These are phyloP conservation scores for Hippophae rhamnoides DNA, from an alignment of 306 rosid genomes.

Conservation along the genomic window DNA sequence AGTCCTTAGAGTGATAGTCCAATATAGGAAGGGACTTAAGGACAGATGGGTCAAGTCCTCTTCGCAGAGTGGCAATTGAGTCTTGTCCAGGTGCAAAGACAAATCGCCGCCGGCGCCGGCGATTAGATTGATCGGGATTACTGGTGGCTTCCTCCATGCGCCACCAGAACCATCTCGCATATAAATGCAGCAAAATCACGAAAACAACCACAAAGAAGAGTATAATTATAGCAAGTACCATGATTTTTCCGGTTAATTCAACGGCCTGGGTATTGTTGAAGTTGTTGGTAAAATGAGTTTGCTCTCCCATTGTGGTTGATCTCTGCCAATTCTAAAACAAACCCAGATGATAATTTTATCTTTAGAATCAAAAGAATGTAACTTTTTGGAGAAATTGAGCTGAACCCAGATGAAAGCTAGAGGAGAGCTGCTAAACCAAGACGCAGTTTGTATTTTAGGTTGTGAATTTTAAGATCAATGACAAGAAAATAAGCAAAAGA, in stretches of 20 bases:
- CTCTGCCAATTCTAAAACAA: neutral
- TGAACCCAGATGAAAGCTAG: too few species aligned
- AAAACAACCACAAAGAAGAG: conserved; percentile 61
- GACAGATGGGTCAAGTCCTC: conserved; percentile 63
- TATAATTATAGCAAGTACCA: conserved; percentile 58
- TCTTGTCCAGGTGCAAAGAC: conserved; percentile 74
- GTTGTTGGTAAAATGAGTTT: neutral
- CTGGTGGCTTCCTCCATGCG: conserved; percentile 27
- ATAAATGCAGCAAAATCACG: conserved; percentile 71
- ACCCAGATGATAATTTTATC: neutral
- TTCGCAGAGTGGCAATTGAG: conserved; percentile 24
- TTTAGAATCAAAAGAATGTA: too few species aligned
- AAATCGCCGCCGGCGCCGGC: conserved; percentile 56
- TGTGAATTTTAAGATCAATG: too few species aligned
- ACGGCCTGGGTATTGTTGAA: conserved; percentile 26
- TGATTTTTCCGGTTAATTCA: conserved; percentile 52
- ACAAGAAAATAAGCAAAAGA: too few species aligned
- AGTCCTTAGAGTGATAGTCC: conserved; percentile 41
- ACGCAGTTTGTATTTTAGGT: too few species aligned
- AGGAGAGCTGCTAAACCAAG: too few species aligned
- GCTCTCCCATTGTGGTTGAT: conserved; percentile 28
- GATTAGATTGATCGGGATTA: conserved; percentile 6
- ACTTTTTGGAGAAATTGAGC: too few species aligned
- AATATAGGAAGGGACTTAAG: conserved; percentile 62
- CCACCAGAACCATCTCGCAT: conserved; percentile 74